phyloP scores from a whole-genome alignment of 129 eudicot species.

The Smallanthus sonchifolius region DNA sequence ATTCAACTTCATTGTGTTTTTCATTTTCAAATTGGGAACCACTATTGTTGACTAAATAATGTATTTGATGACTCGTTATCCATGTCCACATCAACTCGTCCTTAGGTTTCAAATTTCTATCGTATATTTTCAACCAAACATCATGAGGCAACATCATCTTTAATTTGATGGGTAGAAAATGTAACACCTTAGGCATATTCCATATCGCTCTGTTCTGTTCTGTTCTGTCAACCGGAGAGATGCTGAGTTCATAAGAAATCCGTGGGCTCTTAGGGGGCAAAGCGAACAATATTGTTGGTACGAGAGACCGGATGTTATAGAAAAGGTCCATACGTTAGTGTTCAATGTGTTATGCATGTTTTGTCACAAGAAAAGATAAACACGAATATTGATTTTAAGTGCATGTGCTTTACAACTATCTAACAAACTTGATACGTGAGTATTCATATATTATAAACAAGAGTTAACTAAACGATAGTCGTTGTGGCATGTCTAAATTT shows the following conservation, averaged over 20 bases:
- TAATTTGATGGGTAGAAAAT: neutral
- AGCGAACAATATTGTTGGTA: too few relatives aligned
- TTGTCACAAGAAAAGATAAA: neutral
- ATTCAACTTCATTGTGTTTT: neutral
- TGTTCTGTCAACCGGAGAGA: too few relatives aligned
- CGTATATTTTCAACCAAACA: neutral
- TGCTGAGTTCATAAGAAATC: too few relatives aligned
- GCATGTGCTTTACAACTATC: neutral
- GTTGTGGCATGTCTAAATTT: too few relatives aligned
- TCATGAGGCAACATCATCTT: neutral
- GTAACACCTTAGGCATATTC: too few relatives aligned
- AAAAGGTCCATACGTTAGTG: neutral
- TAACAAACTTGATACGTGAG: neutral
- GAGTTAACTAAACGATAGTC: too few relatives aligned
- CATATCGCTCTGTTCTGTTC: too few relatives aligned
- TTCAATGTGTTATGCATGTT: neutral
- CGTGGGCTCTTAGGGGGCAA: too few relatives aligned
- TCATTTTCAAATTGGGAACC: neutral
- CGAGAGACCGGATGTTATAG: too few relatives aligned
- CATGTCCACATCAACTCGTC: neutral
- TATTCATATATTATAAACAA: neutral
- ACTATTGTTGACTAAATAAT: neutral
- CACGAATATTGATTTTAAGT: neutral
- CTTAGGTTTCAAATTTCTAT: neutral
- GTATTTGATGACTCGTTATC: neutral